Conservation (phyloP, 2,329 filamentous ascomycete species). For the Pseudocercospora ulei region DNA sequence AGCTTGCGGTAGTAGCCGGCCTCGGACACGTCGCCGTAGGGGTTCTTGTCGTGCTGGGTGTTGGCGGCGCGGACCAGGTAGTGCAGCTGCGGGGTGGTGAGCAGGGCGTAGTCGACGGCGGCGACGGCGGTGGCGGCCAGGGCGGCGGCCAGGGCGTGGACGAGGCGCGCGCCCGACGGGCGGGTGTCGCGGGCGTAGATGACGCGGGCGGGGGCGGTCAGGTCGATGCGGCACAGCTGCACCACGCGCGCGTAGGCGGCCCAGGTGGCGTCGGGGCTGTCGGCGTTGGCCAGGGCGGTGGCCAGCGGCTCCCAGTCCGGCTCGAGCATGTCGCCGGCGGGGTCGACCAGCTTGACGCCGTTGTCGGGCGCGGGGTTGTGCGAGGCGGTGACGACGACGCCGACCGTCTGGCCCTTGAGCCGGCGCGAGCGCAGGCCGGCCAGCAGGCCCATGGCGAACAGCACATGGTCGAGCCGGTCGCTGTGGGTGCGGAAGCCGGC, state of each 20-base stretch:
- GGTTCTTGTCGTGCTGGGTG: slow-evolving; percentile 73
- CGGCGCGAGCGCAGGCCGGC: slow-evolving; percentile 82
- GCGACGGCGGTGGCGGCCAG: slow-evolving; percentile 65
- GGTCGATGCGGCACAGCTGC: slow-evolving; percentile 64
- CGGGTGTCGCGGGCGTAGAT: slow-evolving; percentile 88
- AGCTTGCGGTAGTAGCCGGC: slow-evolving; percentile 93
- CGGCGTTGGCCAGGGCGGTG: slow-evolving; percentile 78
- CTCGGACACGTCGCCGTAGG: slow-evolving; percentile 84
- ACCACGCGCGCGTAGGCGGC: slow-evolving; percentile 68
- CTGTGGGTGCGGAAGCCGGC: slow-evolving; percentile 61
- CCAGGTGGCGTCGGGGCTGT: slow-evolving; percentile 62
- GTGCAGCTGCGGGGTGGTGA: slow-evolving; percentile 96
- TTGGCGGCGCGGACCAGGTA: slow-evolving; percentile 93
- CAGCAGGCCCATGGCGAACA: slow-evolving; percentile 84
- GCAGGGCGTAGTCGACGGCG: slow-evolving; percentile 73
- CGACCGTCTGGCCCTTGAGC: slow-evolving; percentile 80
- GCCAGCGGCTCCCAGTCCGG: slow-evolving; percentile 83
- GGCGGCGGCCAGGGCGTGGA: slow-evolving; percentile 67
- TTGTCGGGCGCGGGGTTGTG: slow-evolving; percentile 88
- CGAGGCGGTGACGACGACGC: slow-evolving; percentile 91
- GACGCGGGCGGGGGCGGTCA: slow-evolving; percentile 59
- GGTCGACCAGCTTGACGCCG: slow-evolving; percentile 91
- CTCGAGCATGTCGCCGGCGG: slow-evolving; percentile 96
- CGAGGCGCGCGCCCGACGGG: slow-evolving; percentile 77
- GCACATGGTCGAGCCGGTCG: slow-evolving; percentile 78